These are phyloP conservation scores for Blastocladiella emersonii DNA, from an alignment of 371 early-diverging fungal genomes.

Conservation along the genomic window DNA sequence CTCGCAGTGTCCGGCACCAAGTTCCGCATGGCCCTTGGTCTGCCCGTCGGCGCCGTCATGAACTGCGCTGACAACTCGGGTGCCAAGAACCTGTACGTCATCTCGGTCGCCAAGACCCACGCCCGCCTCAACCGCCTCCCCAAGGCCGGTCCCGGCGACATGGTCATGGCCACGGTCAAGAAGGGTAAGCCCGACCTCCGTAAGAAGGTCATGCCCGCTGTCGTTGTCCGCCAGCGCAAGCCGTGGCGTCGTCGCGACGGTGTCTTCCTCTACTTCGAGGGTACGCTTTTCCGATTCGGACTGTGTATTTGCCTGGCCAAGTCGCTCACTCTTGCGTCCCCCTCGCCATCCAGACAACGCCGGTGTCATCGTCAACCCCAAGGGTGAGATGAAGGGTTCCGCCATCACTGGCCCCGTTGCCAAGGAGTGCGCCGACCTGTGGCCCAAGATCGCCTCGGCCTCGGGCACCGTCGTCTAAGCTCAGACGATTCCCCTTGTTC, in stretches of 20 bases:
- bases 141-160: conserved; percentile 99
- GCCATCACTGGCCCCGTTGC: conserved; percentile 99
- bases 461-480: no score
- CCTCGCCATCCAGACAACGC: conserved; percentile 63
- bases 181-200: conserved; percentile 99
- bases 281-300: conserved; percentile 14
- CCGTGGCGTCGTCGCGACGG: conserved; percentile 99
- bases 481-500: no score
- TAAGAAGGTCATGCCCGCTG: conserved; percentile 99
- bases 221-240: conserved; percentile 99
- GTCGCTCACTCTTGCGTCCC: neutral
- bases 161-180: conserved; percentile 98
- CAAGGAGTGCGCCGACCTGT: conserved; percentile 99
- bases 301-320: conserved; percentile 14
- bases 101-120: conserved; percentile 94
- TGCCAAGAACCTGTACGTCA: conserved; percentile 99
- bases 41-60: conserved; percentile 98
- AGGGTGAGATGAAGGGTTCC: conserved; percentile 99
- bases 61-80: conserved; percentile 99
- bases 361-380: conserved; percentile 95
- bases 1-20: conserved; percentile 73
- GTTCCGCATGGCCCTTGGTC: conserved; percentile 98
- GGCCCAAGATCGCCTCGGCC: conserved; percentile 99
- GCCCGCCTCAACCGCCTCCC: conserved; percentile 98
- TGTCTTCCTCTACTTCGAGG: conserved; percentile 96